Evolutionary conservation across 331 rosid genomes (phyloP), one percentile per base, ranked within the genome.

Genomic region (Malus hybrid): DNA sequence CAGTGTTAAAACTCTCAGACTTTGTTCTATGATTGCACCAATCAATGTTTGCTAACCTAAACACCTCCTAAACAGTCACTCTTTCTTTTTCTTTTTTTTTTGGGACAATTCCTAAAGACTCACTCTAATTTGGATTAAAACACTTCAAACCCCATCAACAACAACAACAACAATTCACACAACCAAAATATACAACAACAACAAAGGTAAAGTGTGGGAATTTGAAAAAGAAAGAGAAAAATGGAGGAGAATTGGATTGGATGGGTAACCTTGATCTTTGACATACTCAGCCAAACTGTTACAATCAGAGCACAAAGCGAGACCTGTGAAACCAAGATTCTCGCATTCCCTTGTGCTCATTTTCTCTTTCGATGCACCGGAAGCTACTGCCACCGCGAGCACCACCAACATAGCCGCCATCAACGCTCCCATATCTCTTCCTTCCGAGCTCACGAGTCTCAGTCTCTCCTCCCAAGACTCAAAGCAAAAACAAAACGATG

Each of bases 221-320:
- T 18, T 56, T 56, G 12, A 56, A 9, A 32, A 71, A 32, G 24
- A 6, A 4, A 18, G 6, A 29, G 36, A 70, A 20, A 16, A 10
- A n/a, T 10, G 13, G 13, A 56, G 44, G 22, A 11, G 36, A 20
- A 34, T 65, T 70, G 68, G 70, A 54, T n/a, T 20, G 22, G 62
- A 56, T 7, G 28, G 62, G 61, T 62, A 10, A 91, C 97, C 97
- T 85, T 85, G 88, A 85, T 93, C 98, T 70, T 93, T 93, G 81
- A 91, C 92, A 14, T 91, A 93, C 71, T 93, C 95, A 52, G 93
- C 88, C 50, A 93, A 81, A 71, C 93, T 86, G 69, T 87, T 79
- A 78, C 98, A 93, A 76, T 90, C 97, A 11, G 98, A 91, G 84
- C 98, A 93, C 68, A 91, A 69, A 67, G 96, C 97, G 56, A 93